Evolutionary conservation across 1,139 yeast species (phyloP).

Genomic region (Lodderomyces pseudojiufengensis): DNA sequence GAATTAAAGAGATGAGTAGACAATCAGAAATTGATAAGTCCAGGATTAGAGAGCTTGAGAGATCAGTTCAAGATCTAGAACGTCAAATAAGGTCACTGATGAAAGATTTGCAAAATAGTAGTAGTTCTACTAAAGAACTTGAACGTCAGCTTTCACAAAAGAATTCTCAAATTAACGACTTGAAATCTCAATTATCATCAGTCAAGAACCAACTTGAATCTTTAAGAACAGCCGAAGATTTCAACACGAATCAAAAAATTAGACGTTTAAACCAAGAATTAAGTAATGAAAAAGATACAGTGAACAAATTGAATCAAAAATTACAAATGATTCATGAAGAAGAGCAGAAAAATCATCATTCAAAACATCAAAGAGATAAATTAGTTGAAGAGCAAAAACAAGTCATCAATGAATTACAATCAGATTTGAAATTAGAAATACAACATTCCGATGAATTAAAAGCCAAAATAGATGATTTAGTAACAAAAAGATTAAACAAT

Average conservation of each 20-base stretch:
- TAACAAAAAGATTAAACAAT: not conserved
- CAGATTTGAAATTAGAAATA: not conserved
- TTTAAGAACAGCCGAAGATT: too few relatives aligned
- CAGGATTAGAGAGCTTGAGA: too few relatives aligned
- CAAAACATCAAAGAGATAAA: not conserved
- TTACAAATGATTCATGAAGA: slow-evolving; percentile 1
- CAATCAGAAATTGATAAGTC: too few relatives aligned
- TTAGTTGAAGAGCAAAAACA: slow-evolving; percentile 1
- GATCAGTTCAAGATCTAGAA: too few relatives aligned
- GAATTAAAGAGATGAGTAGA: too few relatives aligned
- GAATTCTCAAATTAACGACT: too few relatives aligned
- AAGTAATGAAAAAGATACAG: not conserved
- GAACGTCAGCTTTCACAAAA: too few relatives aligned
- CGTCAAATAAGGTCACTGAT: too few relatives aligned
- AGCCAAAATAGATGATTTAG: not conserved
- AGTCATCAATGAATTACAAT: not conserved
- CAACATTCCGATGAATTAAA: slow-evolving; percentile 1
- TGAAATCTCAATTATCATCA: too few relatives aligned
- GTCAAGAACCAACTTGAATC: too few relatives aligned
- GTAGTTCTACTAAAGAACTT: too few relatives aligned
- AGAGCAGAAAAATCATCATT: not conserved
- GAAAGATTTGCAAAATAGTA: too few relatives aligned
- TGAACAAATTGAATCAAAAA: slow-evolving; percentile 1
- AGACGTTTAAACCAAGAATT: slow-evolving; percentile 2
- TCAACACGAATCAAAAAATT: not conserved